Percentiles rank a stretch among this genome's conserved stretches.
Conservation (phyloP, 305 asterid genomes). For the Galium porrigens region DNA sequence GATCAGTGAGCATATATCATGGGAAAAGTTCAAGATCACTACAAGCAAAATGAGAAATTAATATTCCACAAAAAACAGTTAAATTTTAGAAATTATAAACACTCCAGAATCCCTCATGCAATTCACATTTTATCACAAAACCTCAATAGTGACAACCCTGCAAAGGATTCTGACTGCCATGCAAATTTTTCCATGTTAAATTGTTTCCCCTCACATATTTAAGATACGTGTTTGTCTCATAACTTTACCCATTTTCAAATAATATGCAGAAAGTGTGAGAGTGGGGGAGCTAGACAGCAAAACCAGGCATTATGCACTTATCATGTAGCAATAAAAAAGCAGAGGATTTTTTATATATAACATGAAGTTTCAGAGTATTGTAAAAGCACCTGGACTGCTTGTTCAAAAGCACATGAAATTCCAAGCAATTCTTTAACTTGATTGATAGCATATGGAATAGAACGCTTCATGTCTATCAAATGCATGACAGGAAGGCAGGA, state of each 20-base stretch:
- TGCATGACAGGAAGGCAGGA: slow-evolving; percentile 73
- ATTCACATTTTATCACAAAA: neutral
- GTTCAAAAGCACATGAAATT: slow-evolving; percentile 94
- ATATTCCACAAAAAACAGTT: neutral
- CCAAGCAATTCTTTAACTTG: slow-evolving; percentile 91
- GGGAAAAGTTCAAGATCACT: neutral
- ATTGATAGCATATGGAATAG: slow-evolving; percentile 73
- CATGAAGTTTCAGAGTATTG: neutral
- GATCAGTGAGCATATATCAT: neutral
- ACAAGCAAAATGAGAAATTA: neutral
- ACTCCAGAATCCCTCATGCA: neutral
- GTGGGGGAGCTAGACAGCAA: neutral
- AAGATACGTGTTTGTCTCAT: neutral
- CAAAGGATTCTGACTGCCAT: neutral
- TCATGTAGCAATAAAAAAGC: too few relatives aligned
- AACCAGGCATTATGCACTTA: neutral
- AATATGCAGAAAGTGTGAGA: neutral
- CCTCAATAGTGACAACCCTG: neutral
- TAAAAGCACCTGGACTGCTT: slow-evolving; percentile 78
- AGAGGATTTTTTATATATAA: neutral
- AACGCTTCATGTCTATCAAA: slow-evolving; percentile 63
- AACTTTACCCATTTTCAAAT: neutral
- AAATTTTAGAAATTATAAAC: neutral
- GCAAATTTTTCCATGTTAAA: neutral
- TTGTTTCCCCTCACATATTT: neutral